Evolutionary conservation across 805 yeast genomes (phyloP).

Genomic region (Alloascoidea hylecoeti): DNA sequence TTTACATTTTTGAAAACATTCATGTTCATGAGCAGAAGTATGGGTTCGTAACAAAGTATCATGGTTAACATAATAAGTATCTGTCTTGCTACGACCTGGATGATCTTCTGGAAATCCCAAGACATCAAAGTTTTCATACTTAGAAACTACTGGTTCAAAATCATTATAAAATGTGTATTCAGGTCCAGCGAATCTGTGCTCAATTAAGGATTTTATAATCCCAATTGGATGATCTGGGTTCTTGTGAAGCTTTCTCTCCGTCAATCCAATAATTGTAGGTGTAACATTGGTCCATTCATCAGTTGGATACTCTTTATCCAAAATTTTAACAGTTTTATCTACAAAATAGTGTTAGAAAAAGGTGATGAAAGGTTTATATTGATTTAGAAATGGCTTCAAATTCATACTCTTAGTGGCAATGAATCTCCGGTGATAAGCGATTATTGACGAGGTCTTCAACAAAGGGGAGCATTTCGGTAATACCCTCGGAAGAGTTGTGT

Average conservation of each 20-base stretch:
- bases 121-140: slow-evolving; percentile 77
- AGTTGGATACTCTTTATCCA: slow-evolving; percentile 35
- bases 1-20: slow-evolving; percentile 51
- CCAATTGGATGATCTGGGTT: slow-evolving; percentile 81
- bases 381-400: no score
- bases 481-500: no score
- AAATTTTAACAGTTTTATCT: slow-evolving; percentile 19
- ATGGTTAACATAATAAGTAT: slow-evolving; percentile 80
- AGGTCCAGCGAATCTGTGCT: slow-evolving; percentile 34
- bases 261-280: slow-evolving; percentile 48
- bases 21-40: slow-evolving; percentile 92
- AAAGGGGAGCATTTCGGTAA: no score
- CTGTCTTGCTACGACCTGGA: slow-evolving; percentile 86
- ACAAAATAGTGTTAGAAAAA: no score
- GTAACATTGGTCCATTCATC: slow-evolving; percentile 86
- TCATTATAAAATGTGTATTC: slow-evolving; percentile 60
- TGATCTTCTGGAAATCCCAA: slow-evolving; percentile 86
- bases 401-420: no score
- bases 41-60: slow-evolving; percentile 73
- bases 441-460: no score
- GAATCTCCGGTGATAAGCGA: no score
- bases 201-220: slow-evolving; percentile 63
- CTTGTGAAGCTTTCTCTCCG: slow-evolving; percentile 62
- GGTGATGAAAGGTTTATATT: no score
- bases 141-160: slow-evolving; percentile 73